A percentile compares a stretch with the other conserved stretches of the same genome.
These are phyloP conservation scores for Thermothelomyces thermophilus DNA, from an alignment of 2,329 filamentous ascomycete genomes.

Conservation along the genomic window DNA sequence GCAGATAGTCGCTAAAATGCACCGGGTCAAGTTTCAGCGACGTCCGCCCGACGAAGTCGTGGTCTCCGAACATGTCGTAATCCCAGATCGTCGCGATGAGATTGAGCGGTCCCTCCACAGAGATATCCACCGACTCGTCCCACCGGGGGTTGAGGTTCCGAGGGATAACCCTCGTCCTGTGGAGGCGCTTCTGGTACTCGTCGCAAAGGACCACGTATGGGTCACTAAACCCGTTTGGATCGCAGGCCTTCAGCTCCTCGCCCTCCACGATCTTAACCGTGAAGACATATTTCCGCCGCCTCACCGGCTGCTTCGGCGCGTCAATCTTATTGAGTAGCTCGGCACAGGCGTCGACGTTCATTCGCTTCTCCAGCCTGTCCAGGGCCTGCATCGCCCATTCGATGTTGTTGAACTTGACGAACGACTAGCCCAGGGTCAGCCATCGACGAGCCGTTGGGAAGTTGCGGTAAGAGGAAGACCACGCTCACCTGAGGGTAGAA, in stretches of 20 bases:
- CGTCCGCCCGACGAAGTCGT: slow-evolving; percentile 95
- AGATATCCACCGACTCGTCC: slow-evolving; percentile 96
- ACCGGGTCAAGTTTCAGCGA: slow-evolving; percentile 96
- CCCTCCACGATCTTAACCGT: slow-evolving; percentile 98
- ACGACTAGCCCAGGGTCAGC: slow-evolving; percentile 53
- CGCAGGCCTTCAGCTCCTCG: slow-evolving; percentile 96
- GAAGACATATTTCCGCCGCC: slow-evolving; percentile 86
- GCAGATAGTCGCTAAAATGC: slow-evolving; percentile 93
- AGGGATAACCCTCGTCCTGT: slow-evolving; percentile 89
- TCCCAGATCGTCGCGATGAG: slow-evolving; percentile 98
- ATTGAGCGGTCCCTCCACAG: slow-evolving; percentile 83
- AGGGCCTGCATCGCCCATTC: slow-evolving; percentile 90
- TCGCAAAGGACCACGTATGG: slow-evolving; percentile 96
- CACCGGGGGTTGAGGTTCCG: slow-evolving; percentile 87
- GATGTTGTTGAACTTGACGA: slow-evolving; percentile 96
- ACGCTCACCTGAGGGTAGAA: slow-evolving; percentile 78
- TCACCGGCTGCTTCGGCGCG: slow-evolving; percentile 55
- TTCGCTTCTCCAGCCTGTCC: slow-evolving; percentile 79
- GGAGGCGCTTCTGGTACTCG: slow-evolving; percentile 93
- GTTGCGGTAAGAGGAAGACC: neutral
- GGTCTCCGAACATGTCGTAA: slow-evolving; percentile 93
- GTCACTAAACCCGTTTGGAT: slow-evolving; percentile 88
- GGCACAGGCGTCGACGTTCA: slow-evolving; percentile 88
- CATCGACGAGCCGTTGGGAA: neutral
- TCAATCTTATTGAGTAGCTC: slow-evolving; percentile 69